Conservation (phyloP, 345 rosid genomes). For the Angophora floribunda region DNA sequence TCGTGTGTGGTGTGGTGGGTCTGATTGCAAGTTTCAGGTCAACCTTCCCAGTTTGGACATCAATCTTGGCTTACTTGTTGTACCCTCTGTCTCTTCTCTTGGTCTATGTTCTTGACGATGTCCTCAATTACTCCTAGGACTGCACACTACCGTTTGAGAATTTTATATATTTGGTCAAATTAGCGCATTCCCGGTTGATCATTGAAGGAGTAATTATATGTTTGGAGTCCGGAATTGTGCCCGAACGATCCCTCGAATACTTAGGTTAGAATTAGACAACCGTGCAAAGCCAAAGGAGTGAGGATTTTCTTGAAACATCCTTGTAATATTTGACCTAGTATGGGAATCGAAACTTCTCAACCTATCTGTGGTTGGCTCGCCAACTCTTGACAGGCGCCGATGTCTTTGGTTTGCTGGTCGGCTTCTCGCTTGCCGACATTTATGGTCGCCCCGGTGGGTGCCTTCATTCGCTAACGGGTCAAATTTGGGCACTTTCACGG, state of each 20-base stretch:
- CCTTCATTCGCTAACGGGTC: background rate
- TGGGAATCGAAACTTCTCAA: background rate
- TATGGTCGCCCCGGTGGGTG: background rate
- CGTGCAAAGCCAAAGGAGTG: background rate
- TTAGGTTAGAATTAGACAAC: background rate
- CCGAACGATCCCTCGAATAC: background rate
- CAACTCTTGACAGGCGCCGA: background rate
- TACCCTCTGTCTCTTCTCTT: slow-evolving; percentile 27
- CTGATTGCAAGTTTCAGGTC: slow-evolving; percentile 10
- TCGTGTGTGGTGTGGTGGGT: slow-evolving; percentile 15
- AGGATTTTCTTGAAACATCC: background rate
- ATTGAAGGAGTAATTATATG: background rate
- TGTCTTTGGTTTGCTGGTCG: background rate
- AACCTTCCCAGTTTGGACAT: slow-evolving; percentile 21
- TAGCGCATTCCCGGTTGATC: background rate
- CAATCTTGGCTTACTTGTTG: slow-evolving; percentile 12
- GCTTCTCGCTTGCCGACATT: background rate
- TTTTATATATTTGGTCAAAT: background rate
- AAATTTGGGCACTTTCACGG: background rate
- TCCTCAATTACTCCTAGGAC: background rate
- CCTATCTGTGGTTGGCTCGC: background rate
- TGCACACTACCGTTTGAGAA: background rate
- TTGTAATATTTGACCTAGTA: background rate
- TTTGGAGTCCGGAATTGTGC: background rate
- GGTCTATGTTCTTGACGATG: slow-evolving; percentile 15